These are phyloP conservation scores for Eremothecium sinecaudum DNA, from an alignment of 1,139 yeast species.

Conservation along the genomic window DNA sequence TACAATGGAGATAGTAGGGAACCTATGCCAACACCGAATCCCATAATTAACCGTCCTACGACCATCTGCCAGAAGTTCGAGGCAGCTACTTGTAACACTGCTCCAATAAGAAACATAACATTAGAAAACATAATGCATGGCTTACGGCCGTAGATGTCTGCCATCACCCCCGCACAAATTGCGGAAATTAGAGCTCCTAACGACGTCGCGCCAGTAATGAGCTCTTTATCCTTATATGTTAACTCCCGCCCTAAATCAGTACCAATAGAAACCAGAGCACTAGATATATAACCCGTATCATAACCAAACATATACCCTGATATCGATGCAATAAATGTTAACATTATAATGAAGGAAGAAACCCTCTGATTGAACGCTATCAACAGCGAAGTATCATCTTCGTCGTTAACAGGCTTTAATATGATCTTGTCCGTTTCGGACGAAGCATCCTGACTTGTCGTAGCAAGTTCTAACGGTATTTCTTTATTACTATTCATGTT, in stretches of 20 bases:
- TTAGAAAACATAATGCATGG: conserved; percentile 73
- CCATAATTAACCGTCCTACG: conserved; percentile 82
- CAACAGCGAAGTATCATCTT: conserved; percentile 35
- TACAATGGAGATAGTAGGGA: conserved; percentile 84
- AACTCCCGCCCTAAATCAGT: conserved; percentile 52
- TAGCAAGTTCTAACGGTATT: no score
- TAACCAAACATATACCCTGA: conserved; percentile 96
- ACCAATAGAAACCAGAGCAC: conserved; percentile 79
- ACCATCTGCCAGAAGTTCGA: conserved; percentile 84
- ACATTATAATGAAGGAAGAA: conserved; percentile 51
- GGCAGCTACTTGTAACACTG: conserved; percentile 72
- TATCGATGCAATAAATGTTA: conserved; percentile 75
- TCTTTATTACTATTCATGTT: no score
- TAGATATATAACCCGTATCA: conserved; percentile 91
- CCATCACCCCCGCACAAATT: conserved; percentile 63
- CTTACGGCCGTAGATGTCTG: conserved; percentile 77
- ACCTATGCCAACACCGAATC: conserved; percentile 93
- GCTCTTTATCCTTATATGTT: conserved; percentile 71
- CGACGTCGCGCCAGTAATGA: conserved; percentile 92
- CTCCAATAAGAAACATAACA: conserved; percentile 69
- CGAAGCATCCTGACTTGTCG: conserved; percentile 1
- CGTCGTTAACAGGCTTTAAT: conserved; percentile 35
- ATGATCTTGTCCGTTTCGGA: conserved; percentile 12
- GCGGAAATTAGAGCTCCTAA: conserved; percentile 84
- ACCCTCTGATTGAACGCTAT: conserved; percentile 42